These are phyloP conservation scores for Cornus kousa DNA, from an alignment of 148 eudicot species.

Conservation along the genomic window DNA sequence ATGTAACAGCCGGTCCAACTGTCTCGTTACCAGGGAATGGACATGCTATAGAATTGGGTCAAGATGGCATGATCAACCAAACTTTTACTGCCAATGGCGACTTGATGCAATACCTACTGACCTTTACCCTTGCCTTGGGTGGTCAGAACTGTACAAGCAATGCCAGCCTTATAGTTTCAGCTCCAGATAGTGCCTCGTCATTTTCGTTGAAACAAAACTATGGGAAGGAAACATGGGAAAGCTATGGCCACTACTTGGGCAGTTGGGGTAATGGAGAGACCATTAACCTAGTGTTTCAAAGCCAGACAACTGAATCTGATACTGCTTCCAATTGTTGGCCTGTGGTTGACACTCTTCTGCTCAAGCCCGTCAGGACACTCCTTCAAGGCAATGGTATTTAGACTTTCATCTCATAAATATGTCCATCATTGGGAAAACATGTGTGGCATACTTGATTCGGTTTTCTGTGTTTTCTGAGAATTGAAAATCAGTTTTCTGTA, in stretches of 20 bases:
- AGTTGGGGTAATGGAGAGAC: constrained; percentile 23
- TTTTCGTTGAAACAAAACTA: constrained; percentile 6
- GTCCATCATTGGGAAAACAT: not conserved
- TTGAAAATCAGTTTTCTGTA: too few species aligned
- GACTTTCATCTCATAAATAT: not conserved
- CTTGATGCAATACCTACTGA: constrained; percentile 5
- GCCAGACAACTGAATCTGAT: constrained; percentile 11
- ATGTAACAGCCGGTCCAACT: constrained; percentile 7
- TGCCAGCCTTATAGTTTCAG: constrained; percentile 26
- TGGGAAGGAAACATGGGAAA: constrained; percentile 17
- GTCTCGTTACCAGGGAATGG: constrained; percentile 11
- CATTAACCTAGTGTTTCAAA: constrained; percentile 17
- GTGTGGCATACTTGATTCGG: too few species aligned
- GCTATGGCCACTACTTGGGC: constrained; percentile 19
- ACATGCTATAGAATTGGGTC: constrained; percentile 18
- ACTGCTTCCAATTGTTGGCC: constrained; percentile 23
- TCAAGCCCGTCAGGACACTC: constrained; percentile 6
- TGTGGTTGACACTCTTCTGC: constrained; percentile 3
- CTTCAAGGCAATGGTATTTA: constrained; percentile 6
- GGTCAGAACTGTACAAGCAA: constrained; percentile 15
- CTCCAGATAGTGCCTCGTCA: constrained; percentile 17
- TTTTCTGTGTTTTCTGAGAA: too few species aligned
- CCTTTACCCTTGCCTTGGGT: constrained; percentile 16
- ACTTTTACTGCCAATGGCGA: constrained; percentile 12
- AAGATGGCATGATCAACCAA: constrained; percentile 26